Base-by-base conservation (phyloP, 768 basidiomycete species). In the Royoungia palumana region DNA sequence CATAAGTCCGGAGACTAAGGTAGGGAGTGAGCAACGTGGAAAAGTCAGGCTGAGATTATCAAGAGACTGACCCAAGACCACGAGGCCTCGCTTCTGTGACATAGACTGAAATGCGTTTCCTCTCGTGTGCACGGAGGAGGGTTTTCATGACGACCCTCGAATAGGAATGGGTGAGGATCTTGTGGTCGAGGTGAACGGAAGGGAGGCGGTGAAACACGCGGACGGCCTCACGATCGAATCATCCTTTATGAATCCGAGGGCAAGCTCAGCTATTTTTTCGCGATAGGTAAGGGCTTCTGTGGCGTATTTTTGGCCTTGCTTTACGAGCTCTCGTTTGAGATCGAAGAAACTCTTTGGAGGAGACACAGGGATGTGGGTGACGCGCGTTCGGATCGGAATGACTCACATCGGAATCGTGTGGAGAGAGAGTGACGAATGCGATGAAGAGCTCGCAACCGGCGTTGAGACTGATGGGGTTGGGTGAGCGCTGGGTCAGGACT, bases 141-240 rank as follows among this genome's bases (percentile, higher is more conserved):
- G 94, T 88, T 69, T 92, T 85, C 74, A 94, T 86, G 47, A 99
- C 95, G 38, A 97, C 94, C 60, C 96, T 79, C 21, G 94, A 97
- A 73, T 94, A 94, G 28, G 92, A 93, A 70, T 99, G 96, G 3
- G 94, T 97, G 49, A 99, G 79, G 63, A 99, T 94, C 91, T 97
- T 65, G 50, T 12, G 47, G 47, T 30, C 11, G 25, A 40, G 22
- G 51, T 67, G 54, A 56, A 44, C 43, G 45, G 44, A 28, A 24
- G 22, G 16, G 53, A 40, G 46, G 53, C 27, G 42, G 47, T 35
- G 43, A 59, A 53, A 48, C 54, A 55, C 49, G 53, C 44, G 44
- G 50, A 50, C 55, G 61, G 36, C 66, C 77, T 60, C 64, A 87
- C 91, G 63, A 92, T 89, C 8, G 89, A 92, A 66, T 91, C 94